A percentile compares a stretch with the other conserved stretches of the same genome.
Conservation (phyloP, 176 grass and related monocot species). For the Elaeis guineensis region DNA sequence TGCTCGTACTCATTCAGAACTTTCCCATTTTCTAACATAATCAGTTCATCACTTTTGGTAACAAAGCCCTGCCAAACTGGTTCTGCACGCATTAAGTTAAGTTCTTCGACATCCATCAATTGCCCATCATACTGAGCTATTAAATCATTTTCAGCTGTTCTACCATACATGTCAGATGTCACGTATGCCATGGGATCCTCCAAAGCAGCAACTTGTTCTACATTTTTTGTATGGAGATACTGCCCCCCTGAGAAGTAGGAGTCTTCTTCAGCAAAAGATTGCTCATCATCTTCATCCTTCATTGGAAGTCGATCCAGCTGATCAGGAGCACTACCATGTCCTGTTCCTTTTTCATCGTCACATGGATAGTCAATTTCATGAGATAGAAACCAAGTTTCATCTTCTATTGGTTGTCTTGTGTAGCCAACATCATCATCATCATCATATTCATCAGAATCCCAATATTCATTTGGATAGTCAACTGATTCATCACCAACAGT, state of each 20-base stretch:
- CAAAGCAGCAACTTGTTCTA: constrained; percentile 36
- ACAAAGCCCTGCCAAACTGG: constrained; percentile 96
- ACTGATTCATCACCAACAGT: constrained; percentile 72
- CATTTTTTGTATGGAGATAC: constrained; percentile 56
- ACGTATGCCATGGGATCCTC: constrained; percentile 32
- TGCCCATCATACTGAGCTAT: constrained; percentile 87
- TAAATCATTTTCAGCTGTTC: constrained; percentile 50
- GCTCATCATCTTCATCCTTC: constrained; percentile 78
- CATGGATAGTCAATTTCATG: constrained; percentile 98
- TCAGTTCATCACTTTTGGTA: constrained; percentile 71
- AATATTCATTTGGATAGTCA: constrained; percentile 95
- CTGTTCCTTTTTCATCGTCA: constrained; percentile 76
- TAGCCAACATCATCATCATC: constrained; percentile 97
- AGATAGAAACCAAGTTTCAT: constrained; percentile 94
- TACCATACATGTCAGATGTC: constrained; percentile 25
- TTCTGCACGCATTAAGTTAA: constrained; percentile 95
- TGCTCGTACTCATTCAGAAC: constrained; percentile 39
- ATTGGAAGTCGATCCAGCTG: constrained; percentile 44
- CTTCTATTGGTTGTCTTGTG: constrained; percentile 87
- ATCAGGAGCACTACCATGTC: constrained; percentile 34
- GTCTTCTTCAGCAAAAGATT: constrained; percentile 88
- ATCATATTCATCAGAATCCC: constrained; percentile 94
- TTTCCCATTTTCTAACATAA: constrained; percentile 76
- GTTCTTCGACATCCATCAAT: constrained; percentile 81
- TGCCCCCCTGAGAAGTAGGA: constrained; percentile 87